phyloP scores from a whole-genome alignment of 345 rosid genomes.

The Murraya koenigii region DNA sequence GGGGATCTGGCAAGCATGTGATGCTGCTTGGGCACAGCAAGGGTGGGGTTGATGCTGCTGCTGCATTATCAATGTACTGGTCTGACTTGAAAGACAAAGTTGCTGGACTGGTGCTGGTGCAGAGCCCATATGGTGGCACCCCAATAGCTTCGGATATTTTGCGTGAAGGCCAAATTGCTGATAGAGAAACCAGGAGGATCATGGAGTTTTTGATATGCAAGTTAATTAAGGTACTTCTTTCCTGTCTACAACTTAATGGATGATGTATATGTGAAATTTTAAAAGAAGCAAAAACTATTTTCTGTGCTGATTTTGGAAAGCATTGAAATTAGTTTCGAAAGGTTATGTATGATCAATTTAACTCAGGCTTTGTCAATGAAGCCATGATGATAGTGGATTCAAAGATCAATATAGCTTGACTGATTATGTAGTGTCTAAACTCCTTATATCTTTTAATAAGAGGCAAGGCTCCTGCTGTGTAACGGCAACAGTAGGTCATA shows the following conservation, averaged over 20 bases:
- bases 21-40: constrained; percentile 81
- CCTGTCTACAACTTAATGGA: not conserved
- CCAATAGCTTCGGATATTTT: constrained; percentile 70
- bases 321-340: not conserved
- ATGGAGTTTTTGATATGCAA: constrained; percentile 69
- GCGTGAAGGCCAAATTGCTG: constrained; percentile 70
- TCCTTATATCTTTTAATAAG: not conserved
- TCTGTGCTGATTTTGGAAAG: not conserved
- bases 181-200: constrained; percentile 61
- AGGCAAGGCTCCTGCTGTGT: not conserved
- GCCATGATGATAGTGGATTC: not conserved
- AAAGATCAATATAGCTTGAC: not conserved
- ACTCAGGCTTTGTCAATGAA: not conserved
- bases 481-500: not conserved
- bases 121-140: constrained; percentile 68
- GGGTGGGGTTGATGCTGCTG: constrained; percentile 79
- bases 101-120: constrained; percentile 71
- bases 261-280: not conserved
- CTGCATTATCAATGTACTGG: constrained; percentile 62
- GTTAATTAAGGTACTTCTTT: constrained; percentile 50
- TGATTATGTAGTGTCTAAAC: not conserved
- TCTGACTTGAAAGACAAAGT: constrained; percentile 54
- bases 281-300: not conserved
- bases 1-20: constrained; percentile 71
- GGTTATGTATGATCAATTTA: constrained; percentile 1